Percentiles rank a stretch among this genome's conserved stretches.
phyloP scores from a whole-genome alignment of 305 asterid genomes.

The Withania somnifera region DNA sequence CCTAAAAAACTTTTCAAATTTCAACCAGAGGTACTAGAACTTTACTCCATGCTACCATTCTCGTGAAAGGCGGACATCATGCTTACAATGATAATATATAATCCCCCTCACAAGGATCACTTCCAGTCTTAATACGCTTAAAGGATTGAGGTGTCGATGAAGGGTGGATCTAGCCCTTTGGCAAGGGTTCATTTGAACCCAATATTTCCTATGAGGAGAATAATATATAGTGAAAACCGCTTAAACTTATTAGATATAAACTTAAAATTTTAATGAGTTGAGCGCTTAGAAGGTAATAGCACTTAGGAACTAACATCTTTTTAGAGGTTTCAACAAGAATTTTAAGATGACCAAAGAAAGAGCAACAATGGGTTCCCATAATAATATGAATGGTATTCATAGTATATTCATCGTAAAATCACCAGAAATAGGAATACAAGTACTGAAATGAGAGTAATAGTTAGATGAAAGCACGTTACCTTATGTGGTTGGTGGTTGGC shows the following conservation, averaged over 20 bases:
- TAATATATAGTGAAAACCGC: background rate
- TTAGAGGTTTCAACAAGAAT: background rate
- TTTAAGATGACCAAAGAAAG: background rate
- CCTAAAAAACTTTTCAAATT: background rate
- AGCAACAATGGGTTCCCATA: background rate
- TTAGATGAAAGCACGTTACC: slow-evolving; percentile 18
- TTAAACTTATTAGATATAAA: background rate
- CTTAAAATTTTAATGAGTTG: background rate
- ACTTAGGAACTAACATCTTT: background rate
- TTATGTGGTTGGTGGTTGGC: slow-evolving; percentile 25
- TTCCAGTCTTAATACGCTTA: background rate
- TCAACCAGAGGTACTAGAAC: background rate
- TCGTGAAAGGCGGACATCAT: background rate
- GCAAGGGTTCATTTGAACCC: background rate
- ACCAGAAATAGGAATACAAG: too few relatives aligned
- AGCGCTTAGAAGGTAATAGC: background rate
- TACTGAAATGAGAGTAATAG: background rate
- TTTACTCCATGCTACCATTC: background rate
- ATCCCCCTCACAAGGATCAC: background rate
- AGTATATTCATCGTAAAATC: background rate
- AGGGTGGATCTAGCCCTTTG: background rate
- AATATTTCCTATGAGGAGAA: background rate
- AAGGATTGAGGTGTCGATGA: background rate
- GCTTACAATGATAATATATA: background rate
- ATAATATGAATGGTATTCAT: background rate